phyloP scores from a whole-genome alignment of 768 basidiomycete species.

The Sporobolomyces phaffii region DNA sequence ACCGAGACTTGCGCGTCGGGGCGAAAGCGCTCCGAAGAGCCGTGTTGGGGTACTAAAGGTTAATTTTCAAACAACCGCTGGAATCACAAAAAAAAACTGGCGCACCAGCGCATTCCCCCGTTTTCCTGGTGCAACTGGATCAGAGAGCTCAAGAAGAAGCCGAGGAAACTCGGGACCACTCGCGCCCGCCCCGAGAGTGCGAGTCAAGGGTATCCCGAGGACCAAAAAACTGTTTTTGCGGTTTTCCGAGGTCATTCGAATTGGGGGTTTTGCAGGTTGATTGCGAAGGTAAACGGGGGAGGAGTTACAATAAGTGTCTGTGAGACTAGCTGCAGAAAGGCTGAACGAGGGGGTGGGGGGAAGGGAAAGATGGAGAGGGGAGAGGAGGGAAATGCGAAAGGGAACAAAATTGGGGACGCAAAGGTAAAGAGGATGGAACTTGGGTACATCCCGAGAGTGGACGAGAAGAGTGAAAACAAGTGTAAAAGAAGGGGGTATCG shows the following conservation, averaged over 20 bases:
- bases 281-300: too few relatives aligned
- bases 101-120: too few relatives aligned
- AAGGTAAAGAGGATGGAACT: not conserved
- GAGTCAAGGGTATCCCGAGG: too few relatives aligned
- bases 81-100: too few relatives aligned
- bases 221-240: too few relatives aligned
- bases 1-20: constrained; percentile 24
- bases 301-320: constrained; percentile 1
- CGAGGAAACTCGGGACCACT: too few relatives aligned
- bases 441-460: not conserved
- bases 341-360: too few relatives aligned
- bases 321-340: constrained; percentile 8
- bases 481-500: not conserved
- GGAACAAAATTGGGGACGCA: not conserved
- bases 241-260: too few relatives aligned
- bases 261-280: not conserved
- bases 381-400: not conserved
- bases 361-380: not conserved
- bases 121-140: too few relatives aligned
- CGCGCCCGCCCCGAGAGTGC: too few relatives aligned
- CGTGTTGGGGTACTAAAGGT: constrained; percentile 27
- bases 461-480: not conserved
- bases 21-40: constrained; percentile 30
- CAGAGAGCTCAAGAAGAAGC: too few relatives aligned
- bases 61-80: too few relatives aligned